Conservation (phyloP, 768 basidiomycete species). For the Boletus vermiculosoides region DNA sequence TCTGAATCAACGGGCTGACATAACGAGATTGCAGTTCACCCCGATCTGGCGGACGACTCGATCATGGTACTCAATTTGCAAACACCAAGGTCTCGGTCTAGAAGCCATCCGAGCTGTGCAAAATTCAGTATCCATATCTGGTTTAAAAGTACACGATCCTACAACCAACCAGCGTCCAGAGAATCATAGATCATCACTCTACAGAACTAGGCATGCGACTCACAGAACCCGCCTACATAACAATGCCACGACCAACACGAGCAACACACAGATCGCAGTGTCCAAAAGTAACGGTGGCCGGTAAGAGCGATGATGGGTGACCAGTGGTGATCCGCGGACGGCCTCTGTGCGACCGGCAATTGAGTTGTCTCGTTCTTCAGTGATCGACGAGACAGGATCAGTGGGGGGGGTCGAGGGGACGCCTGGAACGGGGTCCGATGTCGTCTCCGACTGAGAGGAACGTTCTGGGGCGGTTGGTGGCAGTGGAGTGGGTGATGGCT, state of each 20-base stretch:
- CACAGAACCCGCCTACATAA: conserved; percentile 58
- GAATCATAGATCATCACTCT: conserved; percentile 22
- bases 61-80: conserved; percentile 24
- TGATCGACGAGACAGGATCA: conserved; percentile 10
- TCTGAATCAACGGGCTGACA: conserved; percentile 25
- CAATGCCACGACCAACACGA: conserved; percentile 66
- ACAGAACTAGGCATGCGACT: conserved; percentile 21
- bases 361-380: conserved; percentile 11
- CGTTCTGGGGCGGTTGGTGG: conserved; percentile 22
- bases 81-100: conserved; percentile 20
- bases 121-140: conserved; percentile 7
- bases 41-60: conserved; percentile 16
- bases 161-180: conserved; percentile 10
- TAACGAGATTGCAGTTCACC: conserved; percentile 16
- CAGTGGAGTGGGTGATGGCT: conserved; percentile 12
- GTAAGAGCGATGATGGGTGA: conserved; percentile 20
- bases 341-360: conserved; percentile 9
- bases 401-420: conserved; percentile 16
- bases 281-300: conserved; percentile 67
- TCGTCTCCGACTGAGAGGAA: conserved; percentile 13
- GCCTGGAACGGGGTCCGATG: conserved; percentile 17
- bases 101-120: conserved; percentile 20
- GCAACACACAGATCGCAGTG: conserved; percentile 67
- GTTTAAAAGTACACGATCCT: conserved; percentile 20
- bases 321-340: conserved; percentile 18